Percentiles rank a stretch among this genome's conserved stretches.
Conservation (phyloP, 1,139 yeast species). For the Geotrichum klebahnii region DNA sequence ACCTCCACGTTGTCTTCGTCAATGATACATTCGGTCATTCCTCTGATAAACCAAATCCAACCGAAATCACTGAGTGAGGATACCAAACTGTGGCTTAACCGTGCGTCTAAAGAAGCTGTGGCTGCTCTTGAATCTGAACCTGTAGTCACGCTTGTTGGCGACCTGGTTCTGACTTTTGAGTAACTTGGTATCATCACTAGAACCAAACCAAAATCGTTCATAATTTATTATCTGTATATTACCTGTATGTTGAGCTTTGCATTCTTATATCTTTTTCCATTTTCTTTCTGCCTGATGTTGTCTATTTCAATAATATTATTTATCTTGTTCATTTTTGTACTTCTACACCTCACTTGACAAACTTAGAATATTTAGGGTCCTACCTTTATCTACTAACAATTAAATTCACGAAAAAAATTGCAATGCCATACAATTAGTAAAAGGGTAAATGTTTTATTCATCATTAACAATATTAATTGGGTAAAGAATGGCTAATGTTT, state of each 20-base stretch:
- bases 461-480: no score
- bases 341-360: no score
- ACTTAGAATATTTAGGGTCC: no score
- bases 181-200: not conserved
- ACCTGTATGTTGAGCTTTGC: not conserved
- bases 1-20: not conserved
- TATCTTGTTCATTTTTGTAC: no score
- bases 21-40: not conserved
- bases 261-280: not conserved
- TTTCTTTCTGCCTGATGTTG: not conserved
- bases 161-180: conserved; percentile 26
- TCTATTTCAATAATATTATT: not conserved
- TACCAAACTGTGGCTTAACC: conserved; percentile 27
- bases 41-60: conserved; percentile 10
- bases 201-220: not conserved
- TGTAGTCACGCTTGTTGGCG: conserved; percentile 26
- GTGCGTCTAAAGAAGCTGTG: conserved; percentile 23
- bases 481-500: not conserved
- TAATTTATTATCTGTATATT: not conserved
- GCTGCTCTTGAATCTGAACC: conserved; percentile 28
- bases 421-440: no score
- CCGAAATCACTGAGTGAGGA: conserved; percentile 18
- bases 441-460: no score
- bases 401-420: no score
- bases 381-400: no score